Evolutionary conservation across 129 eudicot genomes (phyloP).

Genomic region (Escallonia herrerae): DNA sequence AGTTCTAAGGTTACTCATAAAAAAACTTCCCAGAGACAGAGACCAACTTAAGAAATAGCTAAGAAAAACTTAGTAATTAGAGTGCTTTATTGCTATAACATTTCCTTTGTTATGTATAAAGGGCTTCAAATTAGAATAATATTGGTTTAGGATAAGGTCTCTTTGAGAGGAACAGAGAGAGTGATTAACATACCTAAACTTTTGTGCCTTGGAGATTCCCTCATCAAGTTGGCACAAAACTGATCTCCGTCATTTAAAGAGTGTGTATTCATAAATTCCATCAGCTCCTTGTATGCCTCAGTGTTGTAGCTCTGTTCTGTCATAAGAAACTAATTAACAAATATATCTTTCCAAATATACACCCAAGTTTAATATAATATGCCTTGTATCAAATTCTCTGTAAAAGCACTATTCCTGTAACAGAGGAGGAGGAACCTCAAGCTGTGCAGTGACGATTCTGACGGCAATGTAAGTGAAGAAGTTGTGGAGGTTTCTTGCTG

Average conservation of each 20-base stretch:
- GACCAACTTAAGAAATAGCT: too few relatives aligned
- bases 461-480: slow-evolving; percentile 88
- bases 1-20: too few relatives aligned
- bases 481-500: slow-evolving; percentile 78
- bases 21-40: too few relatives aligned
- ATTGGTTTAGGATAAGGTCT: too few relatives aligned
- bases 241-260: slow-evolving; percentile 77
- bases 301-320: slow-evolving; percentile 89
- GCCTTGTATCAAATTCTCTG: background rate
- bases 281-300: slow-evolving; percentile 75
- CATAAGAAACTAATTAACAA: slow-evolving; percentile 15
- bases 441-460: slow-evolving; percentile 74
- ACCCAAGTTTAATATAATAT: too few relatives aligned
- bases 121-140: too few relatives aligned
- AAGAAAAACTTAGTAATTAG: too few relatives aligned
- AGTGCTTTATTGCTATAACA: too few relatives aligned
- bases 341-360: slow-evolving; percentile 6
- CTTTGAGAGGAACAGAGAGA: too few relatives aligned
- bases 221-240: slow-evolving; percentile 81
- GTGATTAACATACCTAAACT: slow-evolving; percentile 42
- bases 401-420: background rate
- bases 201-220: slow-evolving; percentile 77
- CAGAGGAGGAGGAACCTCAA: slow-evolving; percentile 46
- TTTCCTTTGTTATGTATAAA: too few relatives aligned
- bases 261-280: slow-evolving; percentile 61